Evolutionary conservation across 495 filamentous ascomycete genomes (phyloP), one percentile per base, ranked within the genome.

Genomic region (Penicillium taxi): DNA sequence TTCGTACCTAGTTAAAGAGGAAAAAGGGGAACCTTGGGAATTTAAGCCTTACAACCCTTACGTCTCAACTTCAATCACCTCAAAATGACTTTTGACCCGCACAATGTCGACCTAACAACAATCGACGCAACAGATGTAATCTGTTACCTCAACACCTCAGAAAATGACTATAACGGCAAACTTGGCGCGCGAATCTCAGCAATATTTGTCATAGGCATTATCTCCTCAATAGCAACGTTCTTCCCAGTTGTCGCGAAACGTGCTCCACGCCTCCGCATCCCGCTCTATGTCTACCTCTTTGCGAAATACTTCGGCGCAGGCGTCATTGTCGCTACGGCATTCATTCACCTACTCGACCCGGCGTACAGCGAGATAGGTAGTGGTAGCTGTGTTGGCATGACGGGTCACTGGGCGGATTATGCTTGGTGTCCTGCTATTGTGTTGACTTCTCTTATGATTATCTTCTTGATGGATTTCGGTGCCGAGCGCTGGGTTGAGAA

Each of bases 271-370:
- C 44, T 85, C 32, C 74, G 60, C n/a, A 65, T 86, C 2, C 83
- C 80, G 1, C 60, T 69, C 13, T 70, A 70, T 37, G 74, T 75
- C 9, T 89, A 84, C 59, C 81, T 90, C 42, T 69, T 87, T 31
- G 78, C 78, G 6, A 80, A 78, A 33, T 84, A 82, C 56, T 81
- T 84, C 40, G 81, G 81, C 12, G 75, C 76, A 0, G 80, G 80
- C 4, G 80, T 84, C 37, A 83, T 82, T 42, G 62, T 84, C 5
- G 76, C 76, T 5, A 86, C 80, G 3, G 81, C 84, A 3, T 89
- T 86, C 27, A 52, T 65, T 8, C 55, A 59, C 31, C 61, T 74
- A 0, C 63, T 76, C 16, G 73, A 74, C 19, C 73, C 74, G 0
- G 74, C 72, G 0, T 75, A 75, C 42, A 38, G 35, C 1, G 63